Conservation (phyloP, 257 asterid genomes). For the Nicotiana benthamiana region DNA sequence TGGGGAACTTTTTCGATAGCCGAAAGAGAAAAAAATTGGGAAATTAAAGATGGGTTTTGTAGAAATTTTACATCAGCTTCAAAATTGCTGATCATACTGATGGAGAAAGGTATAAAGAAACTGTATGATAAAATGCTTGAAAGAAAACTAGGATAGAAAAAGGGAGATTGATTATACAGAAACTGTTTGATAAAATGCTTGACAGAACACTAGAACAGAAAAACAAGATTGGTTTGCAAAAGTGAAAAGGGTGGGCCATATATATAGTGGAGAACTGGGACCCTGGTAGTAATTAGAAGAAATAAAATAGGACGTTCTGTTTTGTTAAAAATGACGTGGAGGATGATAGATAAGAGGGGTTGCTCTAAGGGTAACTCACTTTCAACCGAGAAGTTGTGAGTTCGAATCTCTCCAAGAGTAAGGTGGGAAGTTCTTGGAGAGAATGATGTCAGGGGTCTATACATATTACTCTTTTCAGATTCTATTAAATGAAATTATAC, state of each 20-base stretch:
- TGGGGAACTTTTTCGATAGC: conserved; percentile 19
- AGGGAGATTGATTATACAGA: background rate
- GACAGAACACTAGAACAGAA: background rate
- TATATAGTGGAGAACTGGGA: conserved; percentile 8
- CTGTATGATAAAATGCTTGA: background rate
- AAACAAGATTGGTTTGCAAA: conserved; percentile 5
- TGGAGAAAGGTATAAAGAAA: background rate
- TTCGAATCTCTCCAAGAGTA: no score
- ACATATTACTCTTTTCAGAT: no score
- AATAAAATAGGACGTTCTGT: background rate
- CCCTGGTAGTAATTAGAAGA: background rate
- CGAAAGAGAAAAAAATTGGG: conserved; percentile 35
- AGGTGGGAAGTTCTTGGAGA: no score
- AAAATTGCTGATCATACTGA: conserved; percentile 55
- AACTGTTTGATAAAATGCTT: background rate
- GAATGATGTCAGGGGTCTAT: no score
- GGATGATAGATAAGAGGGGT: conserved; percentile 17
- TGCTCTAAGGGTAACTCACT: no score
- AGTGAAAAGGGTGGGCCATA: conserved; percentile 11
- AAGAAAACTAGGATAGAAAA: background rate
- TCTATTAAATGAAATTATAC: no score
- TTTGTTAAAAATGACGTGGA: conserved; percentile 14
- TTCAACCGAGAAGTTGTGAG: no score
- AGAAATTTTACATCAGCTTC: conserved; percentile 70
- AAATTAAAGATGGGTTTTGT: conserved; percentile 46